Conservation (phyloP, 345 rosid genomes). For the Eucalyptus marginata region DNA sequence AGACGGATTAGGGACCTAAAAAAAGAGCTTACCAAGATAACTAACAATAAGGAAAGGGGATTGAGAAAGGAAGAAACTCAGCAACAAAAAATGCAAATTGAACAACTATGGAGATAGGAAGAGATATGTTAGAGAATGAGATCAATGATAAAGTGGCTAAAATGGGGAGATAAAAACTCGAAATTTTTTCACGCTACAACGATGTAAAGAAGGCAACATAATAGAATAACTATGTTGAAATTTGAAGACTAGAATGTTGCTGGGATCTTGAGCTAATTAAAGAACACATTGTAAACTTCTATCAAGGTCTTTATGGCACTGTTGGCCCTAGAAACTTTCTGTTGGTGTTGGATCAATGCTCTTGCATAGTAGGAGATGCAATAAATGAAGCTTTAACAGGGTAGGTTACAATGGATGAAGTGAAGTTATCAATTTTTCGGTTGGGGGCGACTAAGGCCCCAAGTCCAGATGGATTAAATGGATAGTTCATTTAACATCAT, state of each 20-base stretch:
- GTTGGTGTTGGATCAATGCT: neutral
- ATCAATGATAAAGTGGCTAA: too few relatives aligned
- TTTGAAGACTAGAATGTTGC: neutral
- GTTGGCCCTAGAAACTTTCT: neutral
- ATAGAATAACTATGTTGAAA: too few relatives aligned
- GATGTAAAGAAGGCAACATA: accelerated
- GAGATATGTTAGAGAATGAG: neutral
- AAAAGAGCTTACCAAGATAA: neutral
- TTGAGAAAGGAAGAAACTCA: too few relatives aligned
- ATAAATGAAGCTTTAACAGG: neutral
- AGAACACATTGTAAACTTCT: too few relatives aligned
- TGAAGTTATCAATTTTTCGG: too few relatives aligned
- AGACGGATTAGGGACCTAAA: neutral
- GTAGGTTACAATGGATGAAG: neutral
- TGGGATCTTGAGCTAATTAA: too few relatives aligned
- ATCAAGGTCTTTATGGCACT: neutral
- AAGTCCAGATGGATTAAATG: neutral
- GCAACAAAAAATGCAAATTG: neutral
- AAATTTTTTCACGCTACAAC: too few relatives aligned
- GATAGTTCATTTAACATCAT: too few relatives aligned
- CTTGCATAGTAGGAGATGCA: neutral
- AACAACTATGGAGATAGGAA: neutral
- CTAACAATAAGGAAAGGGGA: too few relatives aligned
- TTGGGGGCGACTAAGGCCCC: neutral
- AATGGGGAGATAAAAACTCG: too few relatives aligned